Conservation (phyloP, 2,329 filamentous ascomycete species). For the Metarhizium sp. region DNA sequence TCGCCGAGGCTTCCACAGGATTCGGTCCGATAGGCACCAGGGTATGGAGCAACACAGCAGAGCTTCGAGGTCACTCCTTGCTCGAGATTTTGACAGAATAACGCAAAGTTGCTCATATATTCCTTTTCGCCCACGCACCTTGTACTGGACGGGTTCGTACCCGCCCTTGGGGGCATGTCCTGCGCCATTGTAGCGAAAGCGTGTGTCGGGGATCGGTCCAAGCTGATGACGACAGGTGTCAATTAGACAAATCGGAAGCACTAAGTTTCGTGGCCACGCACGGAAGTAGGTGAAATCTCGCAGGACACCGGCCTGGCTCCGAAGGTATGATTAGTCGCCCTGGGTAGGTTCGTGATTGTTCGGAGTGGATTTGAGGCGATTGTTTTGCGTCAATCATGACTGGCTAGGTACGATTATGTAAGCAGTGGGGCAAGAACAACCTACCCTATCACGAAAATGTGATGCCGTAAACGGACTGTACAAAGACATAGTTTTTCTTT, state of each 20-base stretch:
- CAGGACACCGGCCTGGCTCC: constrained; percentile 1
- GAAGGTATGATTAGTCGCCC: neutral
- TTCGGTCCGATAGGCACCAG: neutral
- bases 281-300: neutral
- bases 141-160: constrained; percentile 96
- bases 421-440: neutral
- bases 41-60: no score
- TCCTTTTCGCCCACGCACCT: constrained; percentile 45
- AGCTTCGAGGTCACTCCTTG: no score
- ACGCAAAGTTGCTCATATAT: neutral
- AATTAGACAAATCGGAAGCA: neutral
- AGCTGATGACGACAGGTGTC: neutral
- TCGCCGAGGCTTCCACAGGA: neutral
- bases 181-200: constrained; percentile 66
- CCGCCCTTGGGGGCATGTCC: constrained; percentile 95
- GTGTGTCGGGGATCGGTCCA: neutral
- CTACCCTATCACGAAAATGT: neutral
- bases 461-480: no score
- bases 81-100: neutral
- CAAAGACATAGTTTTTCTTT: no score
- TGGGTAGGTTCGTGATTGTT: neutral
- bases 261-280: neutral
- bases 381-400: neutral
- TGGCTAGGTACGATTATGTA: constrained; percentile 2
- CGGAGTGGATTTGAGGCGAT: neutral